Evolutionary conservation across 2,329 filamentous ascomycete genomes (phyloP), one percentile per base, ranked within the genome.

Genomic region (Aspergillus sp.): DNA sequence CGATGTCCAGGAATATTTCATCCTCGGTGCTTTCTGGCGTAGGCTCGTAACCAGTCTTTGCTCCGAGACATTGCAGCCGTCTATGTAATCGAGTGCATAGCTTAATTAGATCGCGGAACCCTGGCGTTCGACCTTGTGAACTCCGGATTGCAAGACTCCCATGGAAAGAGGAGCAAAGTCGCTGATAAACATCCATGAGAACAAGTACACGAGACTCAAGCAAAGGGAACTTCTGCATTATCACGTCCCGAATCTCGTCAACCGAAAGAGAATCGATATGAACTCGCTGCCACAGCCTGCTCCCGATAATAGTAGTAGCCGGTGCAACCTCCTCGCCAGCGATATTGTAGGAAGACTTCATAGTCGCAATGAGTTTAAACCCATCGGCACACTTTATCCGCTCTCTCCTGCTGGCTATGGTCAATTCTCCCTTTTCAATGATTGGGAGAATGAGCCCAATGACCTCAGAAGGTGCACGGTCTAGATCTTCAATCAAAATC

Each of bases 401-500:
- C 70, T 97, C 89, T 47, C 88, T 90, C 49, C 91, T 83, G 57
- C 85, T 94, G 0, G 93, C 88, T 29, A 98, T 89, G 3, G 94
- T 75, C 9, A 98, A 78, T 64, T 96, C 88, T n/a, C 88, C 83
- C 49, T 86, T 82, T 68, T 98, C 93, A 49, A 98, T 90, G 6
- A 98, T 76, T 7, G 94, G 93, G 28, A 98, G 75, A 29, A 99
- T 78, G 9, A 90, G 89, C 63, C 91, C 94, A 65, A 98, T 82
- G 42, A 98, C 87, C 67, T 98, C 93, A 54, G 88, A 91, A 4
- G 94, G 93, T 7, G 93, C 93, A 52, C 91, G 83, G 63, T 98
- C 90, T 36, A 99, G 76, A 66, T 99, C 94, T 67, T 99, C 94
- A 49, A 99, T 94, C 54, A 98, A 75, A 5, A 98, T 86, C 94